Evolutionary conservation across 345 rosid species (phyloP), one percentile per base, ranked within the genome.

Genomic region (Hypericum perforatum): DNA sequence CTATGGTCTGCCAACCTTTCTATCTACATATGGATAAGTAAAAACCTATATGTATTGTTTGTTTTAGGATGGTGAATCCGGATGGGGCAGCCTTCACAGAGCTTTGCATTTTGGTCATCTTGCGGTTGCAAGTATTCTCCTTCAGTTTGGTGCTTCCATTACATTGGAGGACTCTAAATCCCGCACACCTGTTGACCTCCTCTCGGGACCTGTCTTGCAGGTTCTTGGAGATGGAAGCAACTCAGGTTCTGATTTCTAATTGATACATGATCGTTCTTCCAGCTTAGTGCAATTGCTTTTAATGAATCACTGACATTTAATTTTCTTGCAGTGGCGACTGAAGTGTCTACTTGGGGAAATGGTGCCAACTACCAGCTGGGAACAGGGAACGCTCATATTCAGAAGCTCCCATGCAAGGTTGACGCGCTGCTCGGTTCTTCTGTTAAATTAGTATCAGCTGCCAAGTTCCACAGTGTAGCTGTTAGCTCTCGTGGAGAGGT

Each of bases 31-130:
- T 22, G 32, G 32, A 22, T 4, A 22, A 22, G 32, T 22, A 22
- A 22, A 22, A 22, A 22, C 32, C 45, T n/a, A 22, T 49, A 45
- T 37, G 37, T 36, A 22, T 36, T 41, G 7, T 49, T 39, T 47
- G 40, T 69, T 67, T 73, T 76, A 88, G 98, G 98, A 92, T 75
- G 98, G 98, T 69, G 98, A 92, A 73, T 92, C 98, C 39, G 98
- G 96, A 52, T 92, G 98, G 94, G 88, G 89, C 72, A 80, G 95
- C 69, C 95, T 92, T 61, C 98, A 88, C 59, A 70, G 96, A 76
- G 96, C 98, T 62, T 78, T 88, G 63, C 94, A 92, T 68, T 92
- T 92, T 69, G 96, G 96, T 57, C 96, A 92, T 84, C 96, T 92
- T 60, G 90, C 96, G 11, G 98, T 85, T 41, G 98, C 95, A 58